A percentile compares a stretch with the other conserved stretches of the same genome.
Evolutionary conservation across 495 filamentous ascomycete genomes (phyloP).

Genomic region (Neurospora sp.): DNA sequence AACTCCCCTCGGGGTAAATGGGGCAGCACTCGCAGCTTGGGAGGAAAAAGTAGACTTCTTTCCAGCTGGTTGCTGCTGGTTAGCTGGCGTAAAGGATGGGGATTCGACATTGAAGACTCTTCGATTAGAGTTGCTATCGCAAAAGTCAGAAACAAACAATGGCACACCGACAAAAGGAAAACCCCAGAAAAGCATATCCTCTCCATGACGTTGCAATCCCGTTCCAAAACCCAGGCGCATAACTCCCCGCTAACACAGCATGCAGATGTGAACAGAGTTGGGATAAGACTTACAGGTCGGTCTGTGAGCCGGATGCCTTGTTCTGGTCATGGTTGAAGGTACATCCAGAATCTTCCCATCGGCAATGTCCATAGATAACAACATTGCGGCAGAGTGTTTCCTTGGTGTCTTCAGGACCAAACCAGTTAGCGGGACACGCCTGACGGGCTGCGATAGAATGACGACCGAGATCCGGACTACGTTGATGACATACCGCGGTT

Average conservation of each 20-base stretch:
- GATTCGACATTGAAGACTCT: constrained; percentile 92
- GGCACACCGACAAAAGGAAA: not conserved
- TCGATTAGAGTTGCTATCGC: constrained; percentile 40
- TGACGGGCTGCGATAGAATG: not conserved
- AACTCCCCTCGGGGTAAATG: constrained; percentile 65
- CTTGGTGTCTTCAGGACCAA: constrained; percentile 42
- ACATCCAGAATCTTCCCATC: constrained; percentile 85
- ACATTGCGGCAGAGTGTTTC: constrained; percentile 90
- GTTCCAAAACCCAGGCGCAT: not conserved
- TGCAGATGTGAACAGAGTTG: not conserved
- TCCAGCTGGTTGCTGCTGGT: constrained; percentile 24
- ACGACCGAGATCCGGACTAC: not conserved
- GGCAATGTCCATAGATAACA: constrained; percentile 87
- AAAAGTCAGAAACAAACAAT: constrained; percentile 7
- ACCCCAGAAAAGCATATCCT: not conserved
- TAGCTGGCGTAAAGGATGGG: constrained; percentile 81
- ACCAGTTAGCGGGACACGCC: constrained; percentile 4
- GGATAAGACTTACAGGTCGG: constrained; percentile 47
- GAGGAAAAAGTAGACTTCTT: constrained; percentile 68
- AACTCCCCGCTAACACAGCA: not conserved
- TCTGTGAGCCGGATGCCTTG: constrained; percentile 41
- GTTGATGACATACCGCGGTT: constrained; percentile 32
- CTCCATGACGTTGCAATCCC: not conserved
- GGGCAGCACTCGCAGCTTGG: constrained; percentile 78
- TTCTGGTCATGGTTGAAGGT: constrained; percentile 80